Base-by-base conservation (phyloP, 352 stramenopile species). In the Aphanomyces astaci region DNA sequence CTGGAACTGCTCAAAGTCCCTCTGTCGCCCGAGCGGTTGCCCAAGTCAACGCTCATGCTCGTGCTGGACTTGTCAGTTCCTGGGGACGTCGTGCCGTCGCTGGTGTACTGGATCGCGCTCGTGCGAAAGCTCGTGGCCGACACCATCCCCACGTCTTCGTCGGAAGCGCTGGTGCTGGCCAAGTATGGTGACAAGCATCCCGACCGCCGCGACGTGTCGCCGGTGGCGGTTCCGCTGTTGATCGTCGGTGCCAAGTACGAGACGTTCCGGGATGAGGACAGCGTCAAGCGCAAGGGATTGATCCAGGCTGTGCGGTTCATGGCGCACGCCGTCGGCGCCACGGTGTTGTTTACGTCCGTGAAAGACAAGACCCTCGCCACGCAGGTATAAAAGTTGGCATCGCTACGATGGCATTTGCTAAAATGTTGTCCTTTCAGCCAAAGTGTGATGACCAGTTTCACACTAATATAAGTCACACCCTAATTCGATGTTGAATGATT, bases 171-270 rank as follows among this genome's bases (percentile, higher is more conserved):
- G 2, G 11, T 52, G 1, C 75, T 82, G 63, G 69, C 73, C 17
- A 76, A 81, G 4, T 90, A 83, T 63, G 82, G 81, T 30, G 76
- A 66, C 17, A 56, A 71, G 2, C 88, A 96, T 64, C 78, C 82
- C 0, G 87, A 96, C 72, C 76, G 80, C 17, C 77, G 90, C 10
- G 80, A 91, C 25, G 80, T 96, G 0, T 78, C 77, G 5, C 84
- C 87, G 3, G 73, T 92, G 28, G 71, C 86, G 22, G 63, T 96
- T 0, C 90, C 89, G 2, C 63, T 97, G 27, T 63, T 97, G 3
- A 77, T 97, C 45, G 46, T 97, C 4, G 86, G 75, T 49, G 94
- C 94, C 78, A 97, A 97, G 67, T 95, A 86, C 63, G 91, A 97
- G 63, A 70, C 76, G 1, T 96, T 97, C 68, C 82, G 82, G 13